These are phyloP conservation scores for Fusarium chaquense DNA, from an alignment of 2,329 filamentous ascomycete genomes.

Conservation along the genomic window DNA sequence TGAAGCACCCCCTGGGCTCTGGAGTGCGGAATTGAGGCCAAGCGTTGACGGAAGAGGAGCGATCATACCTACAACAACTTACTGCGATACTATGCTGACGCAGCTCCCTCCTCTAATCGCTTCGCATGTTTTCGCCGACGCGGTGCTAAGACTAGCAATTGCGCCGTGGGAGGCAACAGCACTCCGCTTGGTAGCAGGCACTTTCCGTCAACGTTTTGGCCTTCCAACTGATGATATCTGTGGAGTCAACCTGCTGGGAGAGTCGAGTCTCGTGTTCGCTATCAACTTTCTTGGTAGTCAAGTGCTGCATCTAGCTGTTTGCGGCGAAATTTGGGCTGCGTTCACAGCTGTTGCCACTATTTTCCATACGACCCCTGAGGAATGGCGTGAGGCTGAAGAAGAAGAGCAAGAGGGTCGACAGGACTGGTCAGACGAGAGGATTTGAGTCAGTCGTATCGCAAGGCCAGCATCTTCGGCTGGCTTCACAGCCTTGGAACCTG, in stretches of 20 bases:
- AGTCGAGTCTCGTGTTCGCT: conserved; percentile 55
- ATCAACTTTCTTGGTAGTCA: conserved; percentile 62
- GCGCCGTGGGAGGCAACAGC: conserved; percentile 62
- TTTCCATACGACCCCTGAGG: conserved; percentile 33
- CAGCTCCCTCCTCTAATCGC: conserved; percentile 63
- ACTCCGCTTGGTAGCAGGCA: conserved; percentile 59
- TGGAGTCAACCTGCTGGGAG: conserved; percentile 51
- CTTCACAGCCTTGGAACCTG: neutral
- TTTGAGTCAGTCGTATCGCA: neutral
- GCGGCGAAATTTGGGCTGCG: conserved; percentile 30
- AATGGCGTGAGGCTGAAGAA: conserved; percentile 34
- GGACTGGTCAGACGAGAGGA: conserved; percentile 21
- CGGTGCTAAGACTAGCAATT: conserved; percentile 57
- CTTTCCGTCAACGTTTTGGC: conserved; percentile 56
- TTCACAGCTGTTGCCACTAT: conserved; percentile 30
- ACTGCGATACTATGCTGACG: conserved; percentile 63
- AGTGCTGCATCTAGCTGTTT: conserved; percentile 52
- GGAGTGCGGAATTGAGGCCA: conserved; percentile 70
- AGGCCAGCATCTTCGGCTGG: neutral
- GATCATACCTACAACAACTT: conserved; percentile 51
- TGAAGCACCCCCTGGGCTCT: conserved; percentile 64
- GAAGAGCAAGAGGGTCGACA: conserved; percentile 26
- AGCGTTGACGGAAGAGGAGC: conserved; percentile 54
- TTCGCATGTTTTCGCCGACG: conserved; percentile 60
- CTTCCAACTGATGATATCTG: conserved; percentile 57